Conservation (phyloP, 1,139 yeast species). For the Saccharomyces uvarum region DNA sequence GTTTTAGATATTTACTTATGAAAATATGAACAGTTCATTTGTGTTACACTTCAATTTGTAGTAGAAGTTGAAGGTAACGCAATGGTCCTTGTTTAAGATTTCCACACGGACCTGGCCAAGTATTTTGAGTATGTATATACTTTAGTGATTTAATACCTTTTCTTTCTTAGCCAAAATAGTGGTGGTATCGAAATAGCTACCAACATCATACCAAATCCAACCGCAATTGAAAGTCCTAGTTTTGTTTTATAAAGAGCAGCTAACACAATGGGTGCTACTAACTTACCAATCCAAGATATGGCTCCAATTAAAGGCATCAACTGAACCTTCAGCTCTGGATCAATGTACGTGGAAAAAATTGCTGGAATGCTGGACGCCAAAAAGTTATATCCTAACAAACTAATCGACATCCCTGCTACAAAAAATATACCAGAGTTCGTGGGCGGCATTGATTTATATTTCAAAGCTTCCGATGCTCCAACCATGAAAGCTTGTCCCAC, state of each 20-base stretch:
- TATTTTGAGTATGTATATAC: neutral
- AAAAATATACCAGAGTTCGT: constrained; percentile 8
- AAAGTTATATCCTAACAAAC: constrained; percentile 8
- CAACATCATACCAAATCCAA: constrained; percentile 7
- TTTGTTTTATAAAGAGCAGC: constrained; percentile 7
- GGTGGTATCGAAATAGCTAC: constrained; percentile 7
- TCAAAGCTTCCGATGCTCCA: constrained; percentile 6
- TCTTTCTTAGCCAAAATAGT: constrained; percentile 5
- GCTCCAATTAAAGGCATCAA: constrained; percentile 9
- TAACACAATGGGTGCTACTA: constrained; percentile 7
- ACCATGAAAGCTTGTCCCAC: constrained; percentile 8
- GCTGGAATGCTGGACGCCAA: constrained; percentile 9
- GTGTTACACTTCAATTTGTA: no score
- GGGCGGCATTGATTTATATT: constrained; percentile 1
- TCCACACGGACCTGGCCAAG: no score
- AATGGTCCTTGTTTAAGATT: no score
- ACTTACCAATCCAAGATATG: constrained; percentile 8
- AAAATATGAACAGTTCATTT: no score
- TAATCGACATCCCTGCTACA: constrained; percentile 5
- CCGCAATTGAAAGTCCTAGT: constrained; percentile 5
- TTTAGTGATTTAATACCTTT: neutral
- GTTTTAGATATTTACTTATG: no score
- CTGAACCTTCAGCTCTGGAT: constrained; percentile 5
- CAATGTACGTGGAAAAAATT: constrained; percentile 7
- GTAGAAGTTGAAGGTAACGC: no score